Conservation (phyloP, 2,329 filamentous ascomycete genomes). For the Simplicillium sp. region DNA sequence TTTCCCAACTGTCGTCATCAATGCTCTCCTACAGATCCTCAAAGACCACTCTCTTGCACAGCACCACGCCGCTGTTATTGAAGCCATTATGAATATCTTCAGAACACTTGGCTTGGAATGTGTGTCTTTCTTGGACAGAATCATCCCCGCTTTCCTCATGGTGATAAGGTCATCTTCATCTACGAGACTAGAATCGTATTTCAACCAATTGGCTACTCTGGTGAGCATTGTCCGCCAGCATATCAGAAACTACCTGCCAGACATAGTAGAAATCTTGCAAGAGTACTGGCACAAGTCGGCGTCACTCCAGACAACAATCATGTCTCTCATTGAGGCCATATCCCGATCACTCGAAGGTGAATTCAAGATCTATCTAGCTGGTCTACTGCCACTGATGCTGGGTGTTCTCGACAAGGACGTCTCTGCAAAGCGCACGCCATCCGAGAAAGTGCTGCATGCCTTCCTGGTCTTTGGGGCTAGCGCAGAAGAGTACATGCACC, state of each 20-base stretch:
- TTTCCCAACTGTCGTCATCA: conserved; percentile 96
- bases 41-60: conserved; percentile 84
- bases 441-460: conserved; percentile 85
- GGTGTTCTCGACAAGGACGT: conserved; percentile 83
- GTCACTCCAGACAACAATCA: conserved; percentile 79
- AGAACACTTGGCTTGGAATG: conserved; percentile 93
- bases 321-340: conserved; percentile 88
- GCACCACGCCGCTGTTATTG: conserved; percentile 88
- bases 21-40: conserved; percentile 83
- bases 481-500: conserved; percentile 97
- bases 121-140: conserved; percentile 86
- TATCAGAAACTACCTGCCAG: conserved; percentile 80
- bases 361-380: conserved; percentile 92
- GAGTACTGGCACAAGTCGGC: conserved; percentile 82
- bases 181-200: conserved; percentile 84
- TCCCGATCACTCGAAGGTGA: conserved; percentile 90
- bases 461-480: conserved; percentile 95
- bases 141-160: conserved; percentile 84
- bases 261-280: conserved; percentile 77
- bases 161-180: conserved; percentile 77
- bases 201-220: conserved; percentile 88
- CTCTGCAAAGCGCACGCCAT: conserved; percentile 66
- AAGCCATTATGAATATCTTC: conserved; percentile 98
- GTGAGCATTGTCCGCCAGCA: conserved; percentile 95
- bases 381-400: conserved; percentile 85